phyloP scores from a whole-genome alignment of 441 rosid genomes.

The Breynia disticha region DNA sequence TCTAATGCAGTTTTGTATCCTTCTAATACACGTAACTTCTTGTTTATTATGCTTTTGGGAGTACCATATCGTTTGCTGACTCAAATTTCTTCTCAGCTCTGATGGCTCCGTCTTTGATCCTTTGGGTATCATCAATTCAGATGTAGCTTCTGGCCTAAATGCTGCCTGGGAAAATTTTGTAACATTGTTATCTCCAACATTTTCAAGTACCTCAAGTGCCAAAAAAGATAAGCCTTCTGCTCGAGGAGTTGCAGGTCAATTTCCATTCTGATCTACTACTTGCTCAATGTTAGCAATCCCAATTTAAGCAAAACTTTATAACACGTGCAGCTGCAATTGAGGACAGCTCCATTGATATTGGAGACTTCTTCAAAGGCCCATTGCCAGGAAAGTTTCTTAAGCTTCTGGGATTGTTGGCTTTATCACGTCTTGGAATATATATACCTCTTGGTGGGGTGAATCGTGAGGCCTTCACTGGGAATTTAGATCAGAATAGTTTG shows the following conservation, averaged over 20 bases:
- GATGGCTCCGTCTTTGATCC: constrained; percentile 68
- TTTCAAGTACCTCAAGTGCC: constrained; percentile 51
- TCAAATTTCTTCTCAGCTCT: constrained; percentile 37
- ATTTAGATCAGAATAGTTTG: constrained; percentile 84
- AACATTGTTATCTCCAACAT: constrained; percentile 42
- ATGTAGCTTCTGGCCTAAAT: constrained; percentile 32
- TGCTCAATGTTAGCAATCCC: constrained; percentile 2
- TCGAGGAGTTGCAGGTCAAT: constrained; percentile 79
- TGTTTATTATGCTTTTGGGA: constrained; percentile 14
- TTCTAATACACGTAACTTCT: constrained; percentile 8
- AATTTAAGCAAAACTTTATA: constrained; percentile 9
- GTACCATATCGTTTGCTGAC: constrained; percentile 26
- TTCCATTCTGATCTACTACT: constrained; percentile 12
- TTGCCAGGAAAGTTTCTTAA: constrained; percentile 87
- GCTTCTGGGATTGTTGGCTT: constrained; percentile 73
- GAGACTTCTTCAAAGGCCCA: constrained; percentile 93
- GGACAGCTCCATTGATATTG: constrained; percentile 94
- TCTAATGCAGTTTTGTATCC: not conserved
- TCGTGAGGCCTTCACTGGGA: constrained; percentile 81
- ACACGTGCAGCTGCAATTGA: constrained; percentile 83
- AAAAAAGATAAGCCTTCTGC: constrained; percentile 56
- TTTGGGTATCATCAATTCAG: constrained; percentile 67
- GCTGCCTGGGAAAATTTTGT: constrained; percentile 49
- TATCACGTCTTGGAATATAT: constrained; percentile 89
- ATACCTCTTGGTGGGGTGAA: constrained; percentile 94